These are phyloP conservation scores for Ogataea minuta DNA, from an alignment of 805 yeast genomes.

Conservation along the genomic window DNA sequence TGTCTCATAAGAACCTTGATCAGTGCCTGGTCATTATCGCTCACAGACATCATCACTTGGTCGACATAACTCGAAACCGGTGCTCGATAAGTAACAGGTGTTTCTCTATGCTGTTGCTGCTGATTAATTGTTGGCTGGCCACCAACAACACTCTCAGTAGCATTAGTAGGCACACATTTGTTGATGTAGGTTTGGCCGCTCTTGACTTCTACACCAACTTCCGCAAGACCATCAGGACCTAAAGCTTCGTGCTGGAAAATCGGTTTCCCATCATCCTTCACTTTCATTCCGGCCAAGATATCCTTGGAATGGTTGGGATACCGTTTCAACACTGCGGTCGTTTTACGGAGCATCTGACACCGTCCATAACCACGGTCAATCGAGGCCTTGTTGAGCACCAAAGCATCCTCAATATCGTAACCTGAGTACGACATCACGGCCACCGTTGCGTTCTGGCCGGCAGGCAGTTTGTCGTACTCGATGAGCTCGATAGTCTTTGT, in stretches of 20 bases:
- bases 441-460: conserved; percentile 98
- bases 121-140: conserved; percentile 32
- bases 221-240: conserved; percentile 96
- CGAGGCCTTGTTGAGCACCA: conserved; percentile 89
- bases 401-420: conserved; percentile 98
- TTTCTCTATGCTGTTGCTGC: conserved; percentile 68
- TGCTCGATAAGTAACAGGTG: conserved; percentile 88
- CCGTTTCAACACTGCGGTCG: conserved; percentile 83
- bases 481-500: conserved; percentile 95
- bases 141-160: conserved; percentile 61
- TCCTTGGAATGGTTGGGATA: conserved; percentile 94
- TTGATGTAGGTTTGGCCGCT: conserved; percentile 94
- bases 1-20: conserved; percentile 91
- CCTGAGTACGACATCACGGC: conserved; percentile 99
- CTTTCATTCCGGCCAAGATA: conserved; percentile 87
- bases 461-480: conserved; percentile 94
- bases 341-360: conserved; percentile 92
- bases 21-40: conserved; percentile 92
- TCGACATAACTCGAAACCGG: conserved; percentile 96
- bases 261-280: conserved; percentile 75
- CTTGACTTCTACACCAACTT: conserved; percentile 86
- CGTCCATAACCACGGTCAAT: conserved; percentile 97
- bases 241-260: conserved; percentile 82
- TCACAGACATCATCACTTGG: conserved; percentile 95
- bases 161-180: conserved; percentile 87